Evolutionary conservation across 2,329 filamentous ascomycete species (phyloP).

Genomic region (Aureobasidium sp.): DNA sequence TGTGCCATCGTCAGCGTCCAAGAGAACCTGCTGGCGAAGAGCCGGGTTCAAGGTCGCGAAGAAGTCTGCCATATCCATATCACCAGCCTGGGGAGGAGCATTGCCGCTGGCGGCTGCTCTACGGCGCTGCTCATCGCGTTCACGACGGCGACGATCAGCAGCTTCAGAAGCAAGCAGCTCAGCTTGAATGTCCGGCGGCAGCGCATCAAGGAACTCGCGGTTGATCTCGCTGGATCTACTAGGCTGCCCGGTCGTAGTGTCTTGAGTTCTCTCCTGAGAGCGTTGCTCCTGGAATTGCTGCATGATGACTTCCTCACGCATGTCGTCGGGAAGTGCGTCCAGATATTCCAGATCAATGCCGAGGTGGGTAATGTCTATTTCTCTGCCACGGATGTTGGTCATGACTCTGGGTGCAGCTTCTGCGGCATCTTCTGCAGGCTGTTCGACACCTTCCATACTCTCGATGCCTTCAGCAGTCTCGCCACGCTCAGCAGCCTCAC

Average conservation of each 20-base stretch:
- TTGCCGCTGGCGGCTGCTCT: conserved; percentile 46
- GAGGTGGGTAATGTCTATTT: conserved; percentile 87
- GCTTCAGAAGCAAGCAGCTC: conserved; percentile 89
- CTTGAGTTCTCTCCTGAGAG: conserved; percentile 54
- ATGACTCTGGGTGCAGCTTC: conserved; percentile 52
- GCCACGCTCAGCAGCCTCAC: conserved; percentile 24
- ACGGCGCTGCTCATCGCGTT: conserved; percentile 72
- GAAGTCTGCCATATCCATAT: conserved; percentile 91
- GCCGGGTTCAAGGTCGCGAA: conserved; percentile 79
- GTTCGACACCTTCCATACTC: conserved; percentile 63
- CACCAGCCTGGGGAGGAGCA: conserved; percentile 50
- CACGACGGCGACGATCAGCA: conserved; percentile 76
- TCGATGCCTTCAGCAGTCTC: conserved; percentile 30
- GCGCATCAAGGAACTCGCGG: conserved; percentile 85
- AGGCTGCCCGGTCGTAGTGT: conserved; percentile 61
- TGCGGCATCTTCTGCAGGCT: conserved; percentile 32
- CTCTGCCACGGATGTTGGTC: conserved; percentile 75
- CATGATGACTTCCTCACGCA: conserved; percentile 92
- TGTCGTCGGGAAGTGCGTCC: conserved; percentile 92
- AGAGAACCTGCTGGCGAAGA: conserved; percentile 75
- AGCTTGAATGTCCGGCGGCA: conserved; percentile 80
- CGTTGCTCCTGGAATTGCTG: conserved; percentile 78
- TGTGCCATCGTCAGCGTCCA: conserved; percentile 86
- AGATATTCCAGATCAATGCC: conserved; percentile 93
- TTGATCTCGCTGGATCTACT: conserved; percentile 59